Percentiles rank a stretch among this genome's conserved stretches.
Evolutionary conservation across 352 stramenopile genomes (phyloP).

Genomic region (Phytophthora macrochlamydospora): DNA sequence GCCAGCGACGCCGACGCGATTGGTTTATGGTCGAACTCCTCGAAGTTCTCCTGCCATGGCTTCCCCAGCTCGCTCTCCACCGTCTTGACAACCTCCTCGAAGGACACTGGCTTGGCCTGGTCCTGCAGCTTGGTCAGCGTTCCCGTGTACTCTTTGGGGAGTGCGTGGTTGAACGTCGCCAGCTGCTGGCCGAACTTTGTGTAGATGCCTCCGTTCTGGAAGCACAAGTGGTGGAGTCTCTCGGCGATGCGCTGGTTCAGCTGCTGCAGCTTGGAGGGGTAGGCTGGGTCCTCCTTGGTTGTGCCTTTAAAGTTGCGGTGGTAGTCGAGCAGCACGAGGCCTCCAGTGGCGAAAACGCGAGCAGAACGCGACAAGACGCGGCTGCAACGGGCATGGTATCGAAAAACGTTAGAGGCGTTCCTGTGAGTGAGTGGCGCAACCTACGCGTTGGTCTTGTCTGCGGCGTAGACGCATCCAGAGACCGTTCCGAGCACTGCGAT

Average conservation of each 20-base stretch:
- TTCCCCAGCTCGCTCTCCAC: slow-evolving; percentile 69
- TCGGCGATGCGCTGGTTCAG: slow-evolving; percentile 87
- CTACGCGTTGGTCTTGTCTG: slow-evolving; percentile 61
- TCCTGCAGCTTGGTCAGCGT: slow-evolving; percentile 93
- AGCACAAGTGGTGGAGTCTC: slow-evolving; percentile 91
- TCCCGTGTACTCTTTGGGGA: slow-evolving; percentile 94
- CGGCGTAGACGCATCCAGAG: slow-evolving; percentile 37
- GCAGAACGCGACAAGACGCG: slow-evolving; percentile 67
- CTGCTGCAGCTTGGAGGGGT: slow-evolving; percentile 56
- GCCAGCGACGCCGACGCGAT: slow-evolving; percentile 96
- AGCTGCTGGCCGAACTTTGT: slow-evolving; percentile 98
- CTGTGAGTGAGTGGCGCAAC: background rate
- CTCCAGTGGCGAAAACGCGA: slow-evolving; percentile 57
- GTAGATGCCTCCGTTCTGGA: slow-evolving; percentile 95
- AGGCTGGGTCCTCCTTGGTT: slow-evolving; percentile 48
- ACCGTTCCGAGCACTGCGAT: slow-evolving; percentile 33
- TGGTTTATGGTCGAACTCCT: slow-evolving; percentile 89
- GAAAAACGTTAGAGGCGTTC: background rate
- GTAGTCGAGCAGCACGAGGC: slow-evolving; percentile 59
- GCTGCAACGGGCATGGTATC: slow-evolving; percentile 19
- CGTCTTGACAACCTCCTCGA: slow-evolving; percentile 48
- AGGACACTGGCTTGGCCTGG: slow-evolving; percentile 81
- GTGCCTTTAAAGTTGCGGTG: slow-evolving; percentile 52
- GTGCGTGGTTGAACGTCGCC: slow-evolving; percentile 95
- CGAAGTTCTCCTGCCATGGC: slow-evolving; percentile 88